A percentile compares a stretch with the other conserved stretches of the same genome.
Conservation (phyloP, 1,284 basidiomycete genomes). For the Tylopilus sp. region DNA sequence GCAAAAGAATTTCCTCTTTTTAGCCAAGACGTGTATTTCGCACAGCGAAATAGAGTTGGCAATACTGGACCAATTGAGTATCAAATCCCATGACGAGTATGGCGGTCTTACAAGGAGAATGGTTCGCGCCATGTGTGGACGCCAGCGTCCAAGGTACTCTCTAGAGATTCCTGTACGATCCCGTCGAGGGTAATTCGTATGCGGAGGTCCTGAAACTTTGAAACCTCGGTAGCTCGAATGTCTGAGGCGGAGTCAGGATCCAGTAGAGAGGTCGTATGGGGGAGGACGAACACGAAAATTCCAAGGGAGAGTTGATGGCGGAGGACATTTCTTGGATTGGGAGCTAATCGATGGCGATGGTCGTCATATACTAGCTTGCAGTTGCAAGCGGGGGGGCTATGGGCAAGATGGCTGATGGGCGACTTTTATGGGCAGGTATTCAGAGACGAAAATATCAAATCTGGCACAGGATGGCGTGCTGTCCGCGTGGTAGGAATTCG, state of each 20-base stretch:
- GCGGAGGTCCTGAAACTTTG: conserved; percentile 27
- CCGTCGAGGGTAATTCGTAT: conserved; percentile 29
- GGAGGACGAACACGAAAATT: conserved; percentile 25
- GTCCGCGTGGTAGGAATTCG: conserved; percentile 26
- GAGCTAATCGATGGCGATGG: conserved; percentile 11
- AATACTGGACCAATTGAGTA: conserved; percentile 17
- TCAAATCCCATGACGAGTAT: not conserved
- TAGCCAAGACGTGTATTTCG: conserved; percentile 28
- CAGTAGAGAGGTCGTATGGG: not conserved
- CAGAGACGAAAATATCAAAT: conserved; percentile 31
- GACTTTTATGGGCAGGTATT: conserved; percentile 24
- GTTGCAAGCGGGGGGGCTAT: conserved; percentile 31
- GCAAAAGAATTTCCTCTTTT: conserved; percentile 30
- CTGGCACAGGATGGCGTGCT: conserved; percentile 32
- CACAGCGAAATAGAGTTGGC: conserved; percentile 25
- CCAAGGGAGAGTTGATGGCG: conserved; percentile 13
- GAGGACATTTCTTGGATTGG: conserved; percentile 16
- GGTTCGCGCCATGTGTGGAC: conserved; percentile 30
- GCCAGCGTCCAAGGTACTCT: conserved; percentile 26
- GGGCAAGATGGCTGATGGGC: conserved; percentile 28
- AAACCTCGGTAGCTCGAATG: conserved; percentile 21
- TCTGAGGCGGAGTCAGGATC: conserved; percentile 14
- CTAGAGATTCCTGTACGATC: conserved; percentile 29
- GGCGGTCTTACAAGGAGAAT: conserved; percentile 26
- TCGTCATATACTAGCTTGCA: conserved; percentile 27